Conservation (phyloP, 2,329 filamentous ascomycete species). For the Botrytis aclada region DNA sequence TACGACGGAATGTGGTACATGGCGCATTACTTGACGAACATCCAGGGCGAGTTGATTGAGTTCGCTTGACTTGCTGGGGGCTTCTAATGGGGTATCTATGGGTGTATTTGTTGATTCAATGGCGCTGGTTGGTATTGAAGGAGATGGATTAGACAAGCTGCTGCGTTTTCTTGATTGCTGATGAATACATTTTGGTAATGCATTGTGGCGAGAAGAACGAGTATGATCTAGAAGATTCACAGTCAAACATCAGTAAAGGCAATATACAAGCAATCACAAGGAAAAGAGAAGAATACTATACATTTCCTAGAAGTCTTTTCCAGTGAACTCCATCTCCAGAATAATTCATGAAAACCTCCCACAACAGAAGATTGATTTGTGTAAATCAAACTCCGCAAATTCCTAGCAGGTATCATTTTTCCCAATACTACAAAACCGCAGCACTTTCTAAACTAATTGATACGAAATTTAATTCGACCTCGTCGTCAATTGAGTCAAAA, state of each 20-base stretch:
- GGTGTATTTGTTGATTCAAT: neutral
- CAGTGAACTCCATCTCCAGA: conserved; percentile 9
- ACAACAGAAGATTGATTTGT: neutral
- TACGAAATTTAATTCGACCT: neutral
- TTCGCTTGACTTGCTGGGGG: neutral
- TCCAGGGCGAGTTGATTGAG: conserved; percentile 23
- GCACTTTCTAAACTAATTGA: neutral
- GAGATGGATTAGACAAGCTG: neutral
- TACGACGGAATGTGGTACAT: conserved; percentile 34
- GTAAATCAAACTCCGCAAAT: neutral
- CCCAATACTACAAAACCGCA: neutral
- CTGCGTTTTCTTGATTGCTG: neutral
- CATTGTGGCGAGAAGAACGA: neutral
- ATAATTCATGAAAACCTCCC: conserved; percentile 3
- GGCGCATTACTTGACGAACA: conserved; percentile 35
- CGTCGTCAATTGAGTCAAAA: neutral
- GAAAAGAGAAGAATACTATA: neutral
- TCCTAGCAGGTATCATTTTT: neutral
- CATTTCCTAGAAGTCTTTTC: conserved; percentile 7
- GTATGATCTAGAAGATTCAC: neutral
- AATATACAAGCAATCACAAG: neutral
- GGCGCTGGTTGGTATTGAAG: neutral
- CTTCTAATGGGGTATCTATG: neutral
- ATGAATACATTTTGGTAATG: neutral
- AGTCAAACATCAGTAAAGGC: neutral